Percentiles rank a stretch among this genome's conserved stretches.
Conservation (phyloP, 768 basidiomycete species). For the Rhodotorula graminis region DNA sequence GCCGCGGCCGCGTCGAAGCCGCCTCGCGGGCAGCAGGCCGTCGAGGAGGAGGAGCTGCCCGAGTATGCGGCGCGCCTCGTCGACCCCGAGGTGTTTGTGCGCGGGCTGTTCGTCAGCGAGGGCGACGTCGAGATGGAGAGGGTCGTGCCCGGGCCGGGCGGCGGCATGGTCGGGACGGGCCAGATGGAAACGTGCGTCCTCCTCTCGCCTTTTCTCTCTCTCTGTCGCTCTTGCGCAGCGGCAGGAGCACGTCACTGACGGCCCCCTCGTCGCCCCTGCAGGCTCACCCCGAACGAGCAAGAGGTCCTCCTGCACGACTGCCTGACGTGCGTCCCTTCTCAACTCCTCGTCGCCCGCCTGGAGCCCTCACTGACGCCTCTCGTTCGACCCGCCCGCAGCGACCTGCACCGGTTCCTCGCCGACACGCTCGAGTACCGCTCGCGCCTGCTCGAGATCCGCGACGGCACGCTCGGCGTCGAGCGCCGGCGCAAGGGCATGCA, state of each 20-base stretch:
- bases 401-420: constrained; percentile 42
- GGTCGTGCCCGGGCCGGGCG: neutral
- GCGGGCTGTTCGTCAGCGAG: constrained; percentile 26
- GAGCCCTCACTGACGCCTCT: too few relatives aligned
- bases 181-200: constrained; percentile 8
- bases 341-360: neutral
- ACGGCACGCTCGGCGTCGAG: constrained; percentile 42
- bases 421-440: constrained; percentile 43
- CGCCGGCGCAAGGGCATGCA: constrained; percentile 42
- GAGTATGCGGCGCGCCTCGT: constrained; percentile 29
- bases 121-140: constrained; percentile 30
- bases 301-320: constrained; percentile 41
- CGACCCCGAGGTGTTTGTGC: constrained; percentile 34
- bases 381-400: constrained; percentile 4
- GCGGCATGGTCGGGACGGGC: neutral
- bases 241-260: neutral
- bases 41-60: constrained; percentile 26
- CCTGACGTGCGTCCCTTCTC: constrained; percentile 24
- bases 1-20: neutral
- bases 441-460: constrained; percentile 41
- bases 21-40: neutral
- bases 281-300: constrained; percentile 39
- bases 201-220: too few relatives aligned
- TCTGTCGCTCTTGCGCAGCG: too few relatives aligned
- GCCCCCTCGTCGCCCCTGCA: neutral